Percentiles rank a stretch among this genome's conserved stretches.
Conservation (phyloP, 2,329 filamentous ascomycete genomes). For the Colletotrichum melonis region DNA sequence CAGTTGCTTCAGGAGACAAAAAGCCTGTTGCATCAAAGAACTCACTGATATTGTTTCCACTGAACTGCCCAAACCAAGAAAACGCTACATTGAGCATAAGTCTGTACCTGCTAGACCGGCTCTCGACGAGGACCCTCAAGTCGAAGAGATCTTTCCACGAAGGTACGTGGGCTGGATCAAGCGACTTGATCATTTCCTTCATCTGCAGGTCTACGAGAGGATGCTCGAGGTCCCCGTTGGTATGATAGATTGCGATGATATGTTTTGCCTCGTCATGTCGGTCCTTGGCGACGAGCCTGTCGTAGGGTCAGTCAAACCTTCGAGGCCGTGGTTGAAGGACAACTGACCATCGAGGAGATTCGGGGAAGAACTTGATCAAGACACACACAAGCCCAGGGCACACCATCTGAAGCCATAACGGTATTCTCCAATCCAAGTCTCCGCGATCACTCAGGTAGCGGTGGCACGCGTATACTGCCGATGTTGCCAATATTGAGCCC, state of each 20-base stretch:
- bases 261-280: conserved; percentile 60
- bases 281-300: conserved; percentile 57
- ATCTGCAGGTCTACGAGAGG: conserved; percentile 31
- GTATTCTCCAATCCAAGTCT: conserved; percentile 46
- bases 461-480: conserved; percentile 45
- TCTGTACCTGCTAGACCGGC: conserved; percentile 48
- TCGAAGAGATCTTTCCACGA: conserved; percentile 51
- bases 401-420: conserved; percentile 48
- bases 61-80: conserved; percentile 54
- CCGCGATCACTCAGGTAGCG: conserved; percentile 41
- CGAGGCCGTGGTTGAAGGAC: background rate
- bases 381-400: conserved; percentile 44
- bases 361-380: conserved; percentile 47
- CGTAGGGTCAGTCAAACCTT: conserved; percentile 47
- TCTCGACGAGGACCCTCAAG: conserved; percentile 48
- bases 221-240: conserved; percentile 51
- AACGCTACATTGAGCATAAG: conserved; percentile 53
- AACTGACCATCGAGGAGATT: conserved; percentile 46
- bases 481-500: conserved; percentile 45
- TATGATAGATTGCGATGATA: conserved; percentile 62
- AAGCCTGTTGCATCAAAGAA: background rate
- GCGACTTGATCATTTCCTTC: conserved; percentile 37
- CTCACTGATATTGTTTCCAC: conserved; percentile 42
- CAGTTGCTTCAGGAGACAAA: conserved; percentile 39
- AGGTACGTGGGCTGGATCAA: conserved; percentile 5